Conservation (phyloP, 768 basidiomycete species). For the Tulasnella sp. region DNA sequence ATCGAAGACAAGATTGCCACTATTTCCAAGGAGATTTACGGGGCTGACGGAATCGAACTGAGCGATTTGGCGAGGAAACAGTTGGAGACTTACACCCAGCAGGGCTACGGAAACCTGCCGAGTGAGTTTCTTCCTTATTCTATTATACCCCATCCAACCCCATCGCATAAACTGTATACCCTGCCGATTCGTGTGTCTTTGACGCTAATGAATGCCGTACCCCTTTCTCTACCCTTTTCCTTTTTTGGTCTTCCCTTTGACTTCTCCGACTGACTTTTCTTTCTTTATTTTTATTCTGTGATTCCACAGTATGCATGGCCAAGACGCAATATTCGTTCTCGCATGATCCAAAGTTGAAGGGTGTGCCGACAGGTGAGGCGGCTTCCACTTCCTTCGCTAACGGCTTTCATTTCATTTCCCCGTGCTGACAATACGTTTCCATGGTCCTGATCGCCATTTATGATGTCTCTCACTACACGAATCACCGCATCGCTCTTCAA, state of each 20-base stretch:
- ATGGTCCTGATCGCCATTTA: too few relatives aligned
- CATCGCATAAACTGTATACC: background rate
- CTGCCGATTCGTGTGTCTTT: background rate
- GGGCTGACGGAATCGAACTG: slow-evolving; percentile 80
- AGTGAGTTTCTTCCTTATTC: slow-evolving; percentile 40
- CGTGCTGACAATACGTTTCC: too few relatives aligned
- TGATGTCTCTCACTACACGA: background rate
- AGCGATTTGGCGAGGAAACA: slow-evolving; percentile 76
- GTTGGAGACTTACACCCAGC: slow-evolving; percentile 80
- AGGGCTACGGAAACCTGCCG: slow-evolving; percentile 68
- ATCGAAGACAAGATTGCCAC: slow-evolving; percentile 81
- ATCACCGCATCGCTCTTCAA: background rate
- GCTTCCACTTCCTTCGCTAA: background rate
- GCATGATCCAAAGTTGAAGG: slow-evolving; percentile 82
- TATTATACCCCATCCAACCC: background rate
- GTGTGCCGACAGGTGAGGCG: slow-evolving; percentile 59
- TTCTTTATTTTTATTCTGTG: too few relatives aligned
- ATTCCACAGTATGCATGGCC: slow-evolving; percentile 73
- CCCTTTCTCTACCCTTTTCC: too few relatives aligned
- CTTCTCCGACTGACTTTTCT: slow-evolving; percentile 13
- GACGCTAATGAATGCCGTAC: background rate
- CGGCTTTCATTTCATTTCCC: slow-evolving; percentile 12
- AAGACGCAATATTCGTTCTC: slow-evolving; percentile 98
- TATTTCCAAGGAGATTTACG: slow-evolving; percentile 86
- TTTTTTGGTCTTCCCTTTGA: slow-evolving; percentile 4